phyloP scores from a whole-genome alignment of 129 eudicot genomes.

The Pulicaria dysenterica region DNA sequence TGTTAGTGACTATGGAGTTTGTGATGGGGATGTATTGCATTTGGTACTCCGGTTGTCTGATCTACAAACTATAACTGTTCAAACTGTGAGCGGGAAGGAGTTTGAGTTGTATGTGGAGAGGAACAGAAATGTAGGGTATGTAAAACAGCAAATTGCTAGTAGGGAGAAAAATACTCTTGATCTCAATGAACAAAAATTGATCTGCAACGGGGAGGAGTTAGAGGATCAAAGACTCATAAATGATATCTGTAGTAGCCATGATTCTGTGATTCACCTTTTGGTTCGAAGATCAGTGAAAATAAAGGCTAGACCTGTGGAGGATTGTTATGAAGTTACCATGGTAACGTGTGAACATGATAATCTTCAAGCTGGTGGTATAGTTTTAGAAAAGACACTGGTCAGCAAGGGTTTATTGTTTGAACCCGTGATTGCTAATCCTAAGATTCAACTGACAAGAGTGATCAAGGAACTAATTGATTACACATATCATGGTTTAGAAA shows the following conservation, averaged over 20 bases:
- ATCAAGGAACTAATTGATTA: conserved; percentile 45
- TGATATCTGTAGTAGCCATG: conserved; percentile 48
- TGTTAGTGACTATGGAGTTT: conserved; percentile 64
- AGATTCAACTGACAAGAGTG: conserved; percentile 41
- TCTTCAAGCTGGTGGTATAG: conserved; percentile 18
- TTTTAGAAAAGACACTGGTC: not conserved
- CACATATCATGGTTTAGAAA: conserved; percentile 51
- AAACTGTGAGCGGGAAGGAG: conserved; percentile 62
- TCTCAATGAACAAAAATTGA: conserved; percentile 46
- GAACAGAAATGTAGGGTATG: conserved; percentile 59
- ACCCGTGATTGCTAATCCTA: conserved; percentile 47
- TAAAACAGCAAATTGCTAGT: conserved; percentile 60
- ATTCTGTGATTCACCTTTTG: conserved; percentile 55
- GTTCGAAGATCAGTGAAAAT: conserved; percentile 62
- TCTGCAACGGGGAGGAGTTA: conserved; percentile 62
- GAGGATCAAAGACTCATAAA: conserved; percentile 57
- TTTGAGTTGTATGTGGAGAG: conserved; percentile 60
- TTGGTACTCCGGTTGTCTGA: conserved; percentile 59
- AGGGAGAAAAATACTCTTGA: conserved; percentile 41
- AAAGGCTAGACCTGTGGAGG: conserved; percentile 45
- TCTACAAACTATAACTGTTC: conserved; percentile 59
- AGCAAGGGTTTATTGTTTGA: conserved; percentile 38
- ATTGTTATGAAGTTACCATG: conserved; percentile 52
- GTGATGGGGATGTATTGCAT: conserved; percentile 68
- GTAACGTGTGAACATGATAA: conserved; percentile 37